These are phyloP conservation scores for Zymoseptoria pseudotritici DNA, from an alignment of 2,329 filamentous ascomycete genomes.

Conservation along the genomic window DNA sequence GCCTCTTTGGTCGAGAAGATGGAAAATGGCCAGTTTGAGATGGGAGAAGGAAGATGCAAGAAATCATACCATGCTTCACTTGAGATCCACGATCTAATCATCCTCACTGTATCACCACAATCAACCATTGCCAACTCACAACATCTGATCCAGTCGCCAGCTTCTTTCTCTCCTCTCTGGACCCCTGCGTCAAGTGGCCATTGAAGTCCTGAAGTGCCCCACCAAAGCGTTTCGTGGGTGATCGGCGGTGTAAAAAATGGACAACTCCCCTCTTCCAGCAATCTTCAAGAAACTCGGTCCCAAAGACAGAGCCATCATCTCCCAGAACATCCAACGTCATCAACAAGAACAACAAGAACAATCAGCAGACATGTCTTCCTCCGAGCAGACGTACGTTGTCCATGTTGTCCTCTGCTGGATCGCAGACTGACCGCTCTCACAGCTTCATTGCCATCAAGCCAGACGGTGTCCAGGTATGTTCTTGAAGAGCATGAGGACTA, in stretches of 20 bases:
- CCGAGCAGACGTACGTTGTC: conserved; percentile 74
- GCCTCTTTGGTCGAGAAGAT: neutral
- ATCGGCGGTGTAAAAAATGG: neutral
- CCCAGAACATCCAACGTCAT: conserved; percentile 16
- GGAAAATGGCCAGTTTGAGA: too few species aligned
- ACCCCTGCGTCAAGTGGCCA: neutral
- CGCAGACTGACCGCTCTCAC: conserved; percentile 18
- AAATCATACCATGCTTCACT: neutral
- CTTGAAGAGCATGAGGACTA: neutral
- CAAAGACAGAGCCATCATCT: conserved; percentile 38
- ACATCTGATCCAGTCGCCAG: neutral
- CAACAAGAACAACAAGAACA: conserved; percentile 20
- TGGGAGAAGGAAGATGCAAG: too few species aligned
- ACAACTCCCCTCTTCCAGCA: conserved; percentile 27
- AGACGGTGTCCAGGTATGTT: conserved; percentile 89
- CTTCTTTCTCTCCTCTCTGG: neutral
- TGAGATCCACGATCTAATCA: neutral
- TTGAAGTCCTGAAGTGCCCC: neutral
- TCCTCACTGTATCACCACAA: neutral
- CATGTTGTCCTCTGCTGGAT: neutral
- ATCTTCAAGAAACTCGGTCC: conserved; percentile 42
- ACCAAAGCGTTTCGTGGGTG: neutral
- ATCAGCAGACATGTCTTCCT: conserved; percentile 45
- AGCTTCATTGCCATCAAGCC: conserved; percentile 99
- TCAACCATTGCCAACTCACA: neutral